Base-by-base conservation (phyloP, 1,139 yeast species). In the Geotrichum phurueaensis region DNA sequence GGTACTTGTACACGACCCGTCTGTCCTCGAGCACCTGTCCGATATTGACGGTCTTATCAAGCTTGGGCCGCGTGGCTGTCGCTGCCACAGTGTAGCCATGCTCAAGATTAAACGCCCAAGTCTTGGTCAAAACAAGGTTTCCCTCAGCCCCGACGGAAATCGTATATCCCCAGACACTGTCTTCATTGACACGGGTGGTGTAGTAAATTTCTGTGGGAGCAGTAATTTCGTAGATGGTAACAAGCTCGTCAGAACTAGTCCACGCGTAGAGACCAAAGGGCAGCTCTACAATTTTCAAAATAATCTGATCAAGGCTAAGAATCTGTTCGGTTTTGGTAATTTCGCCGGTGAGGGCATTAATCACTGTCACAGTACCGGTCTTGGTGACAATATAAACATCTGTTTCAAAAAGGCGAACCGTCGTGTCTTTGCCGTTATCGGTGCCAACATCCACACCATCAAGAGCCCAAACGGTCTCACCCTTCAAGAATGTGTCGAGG, bases 1-100 rank as follows among this genome's bases (percentile, higher is more conserved):
- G 77, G 71, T 89, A 92, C 73, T 92, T 94, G 81, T 92, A 91
- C 55, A 91, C 75, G 0, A 91, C 95, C 0, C 86, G 79, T 68
- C 90, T 81, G 68, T 88, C 85, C 23, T 87, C 86, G 50, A 87
- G 76, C 0, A 88, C 81, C 48, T 83, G 80, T 15, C 96, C 97
- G 57, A 86, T 73, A n/a, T 87, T 85, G 0, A 86, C 83, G 2
- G 85, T 79, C 22, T 74, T 71, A 13, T 81, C 82, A 31, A 70
- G 70, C 1, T 81, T 79, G 55, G 76, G 75, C 59, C 82, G 76
- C 2, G 72, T 56, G 0, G 78, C 75, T 43, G 76, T 71, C 0
- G 78, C 76, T 1, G 78, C 70, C 51, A 84, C 71, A 18, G 69
- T 63, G 63, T 78, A 80, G 43, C 71, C 71, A 1, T 55, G 61